Conservation (phyloP, 208 protist genomes). For the Naegleria lovaniensis region DNA sequence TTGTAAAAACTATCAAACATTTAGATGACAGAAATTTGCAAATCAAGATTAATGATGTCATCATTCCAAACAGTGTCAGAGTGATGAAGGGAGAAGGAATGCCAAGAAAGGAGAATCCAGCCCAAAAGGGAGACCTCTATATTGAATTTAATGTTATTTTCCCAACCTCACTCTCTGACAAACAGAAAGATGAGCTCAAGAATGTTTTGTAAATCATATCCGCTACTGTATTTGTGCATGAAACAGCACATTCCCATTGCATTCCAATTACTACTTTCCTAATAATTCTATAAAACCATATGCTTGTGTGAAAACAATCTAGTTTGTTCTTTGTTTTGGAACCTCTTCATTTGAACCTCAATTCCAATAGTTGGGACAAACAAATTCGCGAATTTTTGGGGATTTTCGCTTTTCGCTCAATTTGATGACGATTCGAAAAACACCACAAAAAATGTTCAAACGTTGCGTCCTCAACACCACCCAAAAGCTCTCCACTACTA, state of each 20-base stretch:
- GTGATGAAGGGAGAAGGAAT: slow-evolving; percentile 10
- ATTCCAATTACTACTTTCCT: no score
- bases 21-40: slow-evolving; percentile 44
- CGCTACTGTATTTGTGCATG: no score
- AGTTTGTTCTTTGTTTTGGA: no score
- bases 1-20: slow-evolving; percentile 43
- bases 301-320: no score
- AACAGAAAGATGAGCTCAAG: slow-evolving; percentile 12
- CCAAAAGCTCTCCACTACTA: not conserved
- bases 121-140: not conserved
- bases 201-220: not conserved
- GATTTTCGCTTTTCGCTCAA: not conserved
- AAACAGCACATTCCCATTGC: no score
- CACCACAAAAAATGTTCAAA: not conserved
- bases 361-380: no score
- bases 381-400: not conserved
- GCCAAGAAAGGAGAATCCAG: slow-evolving; percentile 10
- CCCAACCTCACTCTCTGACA: not conserved
- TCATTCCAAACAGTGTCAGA: not conserved
- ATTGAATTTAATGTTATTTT: slow-evolving; percentile 31
- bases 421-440: no score
- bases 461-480: not conserved
- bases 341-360: no score
- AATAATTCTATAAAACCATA: no score
- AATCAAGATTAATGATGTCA: slow-evolving; percentile 33